phyloP scores from a whole-genome alignment of 2,329 filamentous ascomycete genomes.

The Sclerotinia nivalis region DNA sequence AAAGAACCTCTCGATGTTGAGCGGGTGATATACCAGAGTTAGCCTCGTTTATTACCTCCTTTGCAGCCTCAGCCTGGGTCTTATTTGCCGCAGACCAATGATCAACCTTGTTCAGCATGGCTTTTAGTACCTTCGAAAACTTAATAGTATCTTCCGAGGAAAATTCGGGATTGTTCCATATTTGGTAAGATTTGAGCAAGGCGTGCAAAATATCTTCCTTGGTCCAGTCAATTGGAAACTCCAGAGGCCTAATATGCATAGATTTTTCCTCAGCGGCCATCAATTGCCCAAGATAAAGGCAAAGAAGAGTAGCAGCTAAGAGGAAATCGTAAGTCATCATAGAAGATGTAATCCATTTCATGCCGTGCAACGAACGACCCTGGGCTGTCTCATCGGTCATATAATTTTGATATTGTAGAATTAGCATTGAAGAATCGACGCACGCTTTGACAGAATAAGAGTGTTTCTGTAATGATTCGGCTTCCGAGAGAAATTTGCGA shows the following conservation, averaged over 20 bases:
- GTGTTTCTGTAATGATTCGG: conserved; percentile 47
- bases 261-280: conserved; percentile 21
- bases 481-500: conserved; percentile 43
- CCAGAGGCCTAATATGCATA: not conserved
- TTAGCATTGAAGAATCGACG: conserved; percentile 50
- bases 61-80: not conserved
- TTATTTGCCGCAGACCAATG: not conserved
- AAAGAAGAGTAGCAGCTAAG: conserved; percentile 36
- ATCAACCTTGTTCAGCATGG: conserved; percentile 31
- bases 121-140: conserved; percentile 29
- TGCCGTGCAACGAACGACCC: conserved; percentile 23
- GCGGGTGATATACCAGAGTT: not conserved
- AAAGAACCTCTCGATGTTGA: not conserved
- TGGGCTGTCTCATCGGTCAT: conserved; percentile 27
- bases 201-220: conserved; percentile 30
- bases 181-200: conserved; percentile 28
- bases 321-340: conserved; percentile 34
- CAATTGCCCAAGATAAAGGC: conserved; percentile 32
- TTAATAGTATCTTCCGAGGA: conserved; percentile 32
- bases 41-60: not conserved
- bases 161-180: conserved; percentile 30
- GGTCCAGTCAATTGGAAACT: conserved; percentile 29
- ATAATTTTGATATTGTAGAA: conserved; percentile 49
- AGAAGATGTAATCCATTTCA: conserved; percentile 32
- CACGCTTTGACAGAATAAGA: conserved; percentile 56